Percentiles rank a stretch among this genome's conserved stretches.
phyloP scores from a whole-genome alignment of 108 stramenopile genomes.

The Pseudonitzschia delicatissima region DNA sequence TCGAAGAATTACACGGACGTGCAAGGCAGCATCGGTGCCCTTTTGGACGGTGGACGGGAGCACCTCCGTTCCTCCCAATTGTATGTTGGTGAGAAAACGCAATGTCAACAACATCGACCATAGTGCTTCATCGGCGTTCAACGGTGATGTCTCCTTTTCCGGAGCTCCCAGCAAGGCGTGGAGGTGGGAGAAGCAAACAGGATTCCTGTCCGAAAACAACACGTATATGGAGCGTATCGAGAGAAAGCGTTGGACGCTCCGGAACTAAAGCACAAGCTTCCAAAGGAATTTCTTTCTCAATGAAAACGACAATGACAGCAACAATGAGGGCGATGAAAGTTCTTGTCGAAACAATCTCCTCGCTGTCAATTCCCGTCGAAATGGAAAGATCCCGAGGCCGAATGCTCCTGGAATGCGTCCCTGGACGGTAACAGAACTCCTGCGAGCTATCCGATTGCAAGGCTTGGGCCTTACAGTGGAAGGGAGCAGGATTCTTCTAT shows the following conservation, averaged over 20 bases:
- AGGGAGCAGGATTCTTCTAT: slow-evolving; percentile 52
- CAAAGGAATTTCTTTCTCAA: slow-evolving; percentile 20
- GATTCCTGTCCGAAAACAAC: slow-evolving; percentile 24
- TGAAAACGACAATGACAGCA: background rate
- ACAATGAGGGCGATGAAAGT: background rate
- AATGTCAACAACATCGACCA: background rate
- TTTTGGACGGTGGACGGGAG: slow-evolving; percentile 58
- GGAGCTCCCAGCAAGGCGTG: slow-evolving; percentile 58
- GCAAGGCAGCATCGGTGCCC: slow-evolving; percentile 23
- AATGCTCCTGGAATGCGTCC: slow-evolving; percentile 26
- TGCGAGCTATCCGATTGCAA: slow-evolving; percentile 18
- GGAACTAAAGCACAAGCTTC: slow-evolving; percentile 25
- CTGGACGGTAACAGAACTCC: slow-evolving; percentile 38
- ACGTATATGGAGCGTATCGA: slow-evolving; percentile 36
- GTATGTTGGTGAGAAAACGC: background rate
- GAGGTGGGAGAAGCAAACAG: slow-evolving; percentile 51
- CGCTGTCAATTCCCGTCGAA: slow-evolving; percentile 9
- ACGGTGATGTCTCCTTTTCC: slow-evolving; percentile 18
- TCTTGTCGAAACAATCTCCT: background rate
- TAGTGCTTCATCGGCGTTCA: background rate
- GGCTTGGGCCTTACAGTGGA: slow-evolving; percentile 41
- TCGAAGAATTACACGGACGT: slow-evolving; percentile 32
- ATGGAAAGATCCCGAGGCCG: slow-evolving; percentile 16
- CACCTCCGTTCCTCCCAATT: slow-evolving; percentile 55
- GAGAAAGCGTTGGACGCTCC: slow-evolving; percentile 55